Evolutionary conservation across 805 yeast genomes (phyloP), one percentile per base, ranked within the genome.

Genomic region (Candida parachauliodes): DNA sequence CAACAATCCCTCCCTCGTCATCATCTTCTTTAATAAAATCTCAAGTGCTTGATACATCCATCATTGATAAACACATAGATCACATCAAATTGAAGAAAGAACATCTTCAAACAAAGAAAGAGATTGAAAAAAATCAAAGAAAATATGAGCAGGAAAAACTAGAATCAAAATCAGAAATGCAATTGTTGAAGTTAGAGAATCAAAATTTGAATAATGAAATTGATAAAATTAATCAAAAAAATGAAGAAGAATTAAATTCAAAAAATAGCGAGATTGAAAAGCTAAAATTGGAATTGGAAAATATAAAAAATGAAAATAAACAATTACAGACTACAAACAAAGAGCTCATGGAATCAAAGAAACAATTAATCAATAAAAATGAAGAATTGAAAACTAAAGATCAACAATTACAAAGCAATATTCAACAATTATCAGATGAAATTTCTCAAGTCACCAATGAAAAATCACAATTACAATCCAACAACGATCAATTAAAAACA

Each of bases 21-120:
- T 28, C 11, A 9, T 17, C 36, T 10, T 3, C 22, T 5, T 30
- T 28, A 9, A 23, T 31, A 14, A 10, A 21, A 12, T 34, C 54
- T 3, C 50, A 48, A 20, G 49, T 54, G 1, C 49, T 65, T 31
- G 70, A 65, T 43, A 55, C 70, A 2, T 56, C 70, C 1, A 52
- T 49, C 5, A 61, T 68, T 14, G 74, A 68, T 45, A 68, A 64
- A 40, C 72, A 67, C 43, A 48, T 68, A 32, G 73, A 68, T 35
- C 64, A 66, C 36, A 59, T 68, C 3, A 49, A 71, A 33, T 52
- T 67, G 17, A 55, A 57, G 30, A 58, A 56, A 34, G 68, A 58
- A 39, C 56, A 54, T 33, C 38, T 42, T 7, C 61, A 58, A 19
- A 22, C 57, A 2, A 25, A 17, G 15, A 37, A 32, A 5, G 45